Percentiles rank a stretch among this genome's conserved stretches.
phyloP scores from a whole-genome alignment of 2,329 filamentous ascomycete genomes.

The Colletotrichum chrysophilum region DNA sequence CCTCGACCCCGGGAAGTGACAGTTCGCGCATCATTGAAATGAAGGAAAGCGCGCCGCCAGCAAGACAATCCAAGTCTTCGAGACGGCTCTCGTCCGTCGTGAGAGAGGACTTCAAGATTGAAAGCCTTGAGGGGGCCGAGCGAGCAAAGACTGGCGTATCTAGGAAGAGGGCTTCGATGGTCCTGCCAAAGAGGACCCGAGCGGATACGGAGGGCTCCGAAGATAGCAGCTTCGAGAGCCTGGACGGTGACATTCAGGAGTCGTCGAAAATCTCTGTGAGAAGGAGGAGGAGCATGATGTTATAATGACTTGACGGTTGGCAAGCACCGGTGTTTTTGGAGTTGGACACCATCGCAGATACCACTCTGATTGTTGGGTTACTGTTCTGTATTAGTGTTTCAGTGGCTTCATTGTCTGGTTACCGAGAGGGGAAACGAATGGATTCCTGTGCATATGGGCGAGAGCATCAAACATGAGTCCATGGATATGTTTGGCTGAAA shows the following conservation, averaged over 20 bases:
- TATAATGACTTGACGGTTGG: slow-evolving; percentile 41
- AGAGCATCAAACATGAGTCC: background rate
- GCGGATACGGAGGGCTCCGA: slow-evolving; percentile 29
- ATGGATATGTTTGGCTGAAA: background rate
- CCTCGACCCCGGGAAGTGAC: slow-evolving; percentile 45
- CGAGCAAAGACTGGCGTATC: slow-evolving; percentile 26
- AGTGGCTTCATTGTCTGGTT: slow-evolving; percentile 3
- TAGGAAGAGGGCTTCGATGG: slow-evolving; percentile 49
- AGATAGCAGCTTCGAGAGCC: slow-evolving; percentile 34
- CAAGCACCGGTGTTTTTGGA: slow-evolving; percentile 20
- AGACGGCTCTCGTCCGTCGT: slow-evolving; percentile 45
- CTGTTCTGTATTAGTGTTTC: background rate
- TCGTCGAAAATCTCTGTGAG: slow-evolving; percentile 41
- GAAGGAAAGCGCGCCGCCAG: slow-evolving; percentile 30
- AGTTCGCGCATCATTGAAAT: slow-evolving; percentile 20
- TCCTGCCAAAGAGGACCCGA: slow-evolving; percentile 36
- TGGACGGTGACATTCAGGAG: slow-evolving; percentile 5
- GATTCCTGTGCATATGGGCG: slow-evolving; percentile 1
- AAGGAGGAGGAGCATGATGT: slow-evolving; percentile 65
- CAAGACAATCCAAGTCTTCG: slow-evolving; percentile 37
- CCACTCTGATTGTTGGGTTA: slow-evolving; percentile 11
- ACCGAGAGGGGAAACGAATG: background rate
- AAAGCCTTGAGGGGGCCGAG: slow-evolving; percentile 29
- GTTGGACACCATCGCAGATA: slow-evolving; percentile 15
- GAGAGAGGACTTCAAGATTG: slow-evolving; percentile 37